Base-by-base conservation (phyloP, 2,329 filamentous ascomycete genomes). In the Hypoxylon sp. region DNA sequence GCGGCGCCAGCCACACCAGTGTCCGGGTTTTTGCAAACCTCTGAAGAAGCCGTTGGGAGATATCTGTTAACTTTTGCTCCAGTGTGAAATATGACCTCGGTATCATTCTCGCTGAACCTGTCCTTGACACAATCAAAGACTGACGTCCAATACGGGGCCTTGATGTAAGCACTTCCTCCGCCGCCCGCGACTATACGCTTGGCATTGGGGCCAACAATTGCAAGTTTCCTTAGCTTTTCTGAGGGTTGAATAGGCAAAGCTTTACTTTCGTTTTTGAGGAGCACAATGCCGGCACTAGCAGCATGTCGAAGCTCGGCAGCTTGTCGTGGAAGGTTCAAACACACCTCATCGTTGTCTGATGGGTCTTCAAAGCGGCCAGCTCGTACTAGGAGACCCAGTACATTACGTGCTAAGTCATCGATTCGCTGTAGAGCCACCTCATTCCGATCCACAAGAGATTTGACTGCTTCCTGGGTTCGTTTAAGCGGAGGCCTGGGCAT, bases 251-350 rank as follows among this genome's bases (percentile, higher is more conserved):
- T 62, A 0, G 85, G 85, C 1, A 88, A 71, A 2, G 81, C 68
- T 7, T 70, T 68, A 20, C 76, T 74, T 13, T 84, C 74, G 51
- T 88, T 88, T 69, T 87, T 87, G 27, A 88, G 70, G 7, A 88
- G 75, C 1, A 87, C 83, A 7, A 86, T 80, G 0, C 81, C 82
- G 48, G 83, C 78, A 0, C 79, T 73, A 7, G 81, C 81, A 3
- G 81, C 70, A 20, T 79, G 73, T 15, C 82, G 74, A 9, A 85
- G 60, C 26, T 57, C 50, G 17, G 60, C 63, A 38, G 65, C 59
- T 16, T 8, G 25, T 31, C 72, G 67, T 2, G 69, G 69, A 42
- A 62, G 64, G 32, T 70, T 60, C 12, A 56, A 59, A 41, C 67
- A 65, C n/a, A 62, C 60, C n/a, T 64, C 66, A 16, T 11, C 11